Percentiles rank a stretch among this genome's conserved stretches.
These are phyloP conservation scores for Linum lewisii DNA, from an alignment of 345 rosid genomes.

Conservation along the genomic window DNA sequence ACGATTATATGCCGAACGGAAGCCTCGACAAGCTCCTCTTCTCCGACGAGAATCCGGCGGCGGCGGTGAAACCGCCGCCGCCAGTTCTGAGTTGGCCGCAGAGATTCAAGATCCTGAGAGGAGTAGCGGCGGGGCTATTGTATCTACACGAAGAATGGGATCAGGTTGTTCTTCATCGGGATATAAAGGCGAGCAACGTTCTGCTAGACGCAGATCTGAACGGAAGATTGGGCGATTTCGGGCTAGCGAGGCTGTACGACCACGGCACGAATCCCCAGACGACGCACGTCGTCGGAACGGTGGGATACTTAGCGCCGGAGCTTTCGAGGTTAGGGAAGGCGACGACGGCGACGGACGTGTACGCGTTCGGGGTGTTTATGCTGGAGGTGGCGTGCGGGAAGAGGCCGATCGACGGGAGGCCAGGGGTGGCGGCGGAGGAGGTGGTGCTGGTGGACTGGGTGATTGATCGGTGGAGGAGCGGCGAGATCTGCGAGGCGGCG, in stretches of 20 bases:
- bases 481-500: not conserved
- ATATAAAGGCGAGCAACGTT: conserved; percentile 42
- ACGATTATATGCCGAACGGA: conserved; percentile 36
- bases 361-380: not conserved
- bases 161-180: conserved; percentile 45
- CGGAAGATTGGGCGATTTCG: conserved; percentile 12
- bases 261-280: conserved; percentile 9
- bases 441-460: not conserved
- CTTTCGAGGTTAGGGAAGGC: conserved; percentile 6
- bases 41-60: not conserved
- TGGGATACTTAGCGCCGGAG: conserved; percentile 6
- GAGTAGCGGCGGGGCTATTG: conserved; percentile 35
- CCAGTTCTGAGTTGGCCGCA: conserved; percentile 32
- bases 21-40: conserved; percentile 38
- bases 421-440: not conserved
- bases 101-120: conserved; percentile 28
- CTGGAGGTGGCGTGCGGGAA: not conserved
- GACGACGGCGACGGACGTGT: not conserved
- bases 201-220: conserved; percentile 19
- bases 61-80: too few species aligned
- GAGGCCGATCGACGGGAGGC: not conserved
- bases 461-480: not conserved
- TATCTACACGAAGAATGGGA: conserved; percentile 49
- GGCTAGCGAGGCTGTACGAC: conserved; percentile 11
- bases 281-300: conserved; percentile 4